A percentile compares a stretch with the other conserved stretches of the same genome.
Conservation (phyloP, 116 monocot genomes). For the Dioscorea cayenensis region DNA sequence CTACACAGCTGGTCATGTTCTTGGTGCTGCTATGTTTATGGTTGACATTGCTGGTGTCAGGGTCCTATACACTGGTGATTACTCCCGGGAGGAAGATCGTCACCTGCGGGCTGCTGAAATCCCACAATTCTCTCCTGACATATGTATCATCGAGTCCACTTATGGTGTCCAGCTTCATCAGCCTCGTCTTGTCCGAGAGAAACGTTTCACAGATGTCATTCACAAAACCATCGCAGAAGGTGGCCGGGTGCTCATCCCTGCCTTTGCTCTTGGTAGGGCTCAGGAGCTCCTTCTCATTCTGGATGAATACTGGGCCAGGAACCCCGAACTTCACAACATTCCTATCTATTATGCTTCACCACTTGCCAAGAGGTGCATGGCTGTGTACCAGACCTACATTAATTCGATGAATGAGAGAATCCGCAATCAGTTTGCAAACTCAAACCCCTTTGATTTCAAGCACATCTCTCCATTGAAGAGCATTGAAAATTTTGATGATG, state of each 20-base stretch:
- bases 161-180: constrained; percentile 97
- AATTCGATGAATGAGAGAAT: constrained; percentile 99
- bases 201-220: constrained; percentile 90
- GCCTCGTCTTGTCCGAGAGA: constrained; percentile 74
- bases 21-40: constrained; percentile 99
- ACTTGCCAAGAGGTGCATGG: constrained; percentile 96
- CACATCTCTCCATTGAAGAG: constrained; percentile 87
- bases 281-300: constrained; percentile 95
- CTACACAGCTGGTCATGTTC: constrained; percentile 97
- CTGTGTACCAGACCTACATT: constrained; percentile 96
- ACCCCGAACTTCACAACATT: constrained; percentile 86
- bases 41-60: constrained; percentile 92
- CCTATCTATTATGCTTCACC: constrained; percentile 97
- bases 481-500: constrained; percentile 89
- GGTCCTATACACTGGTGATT: constrained; percentile 94
- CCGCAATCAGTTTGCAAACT: constrained; percentile 71
- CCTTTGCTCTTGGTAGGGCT: constrained; percentile 94
- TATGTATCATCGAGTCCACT: constrained; percentile 96
- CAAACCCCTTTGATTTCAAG: constrained; percentile 94
- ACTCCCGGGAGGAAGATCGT: constrained; percentile 94
- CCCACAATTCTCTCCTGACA: constrained; percentile 87
- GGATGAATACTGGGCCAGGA: constrained; percentile 91
- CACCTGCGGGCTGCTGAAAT: constrained; percentile 88
- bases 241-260: constrained; percentile 90
- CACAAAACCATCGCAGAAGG: constrained; percentile 75